A percentile compares a stretch with the other conserved stretches of the same genome.
These are phyloP conservation scores for Nasturtium officinale DNA, from an alignment of 345 rosid species.

Conservation along the genomic window DNA sequence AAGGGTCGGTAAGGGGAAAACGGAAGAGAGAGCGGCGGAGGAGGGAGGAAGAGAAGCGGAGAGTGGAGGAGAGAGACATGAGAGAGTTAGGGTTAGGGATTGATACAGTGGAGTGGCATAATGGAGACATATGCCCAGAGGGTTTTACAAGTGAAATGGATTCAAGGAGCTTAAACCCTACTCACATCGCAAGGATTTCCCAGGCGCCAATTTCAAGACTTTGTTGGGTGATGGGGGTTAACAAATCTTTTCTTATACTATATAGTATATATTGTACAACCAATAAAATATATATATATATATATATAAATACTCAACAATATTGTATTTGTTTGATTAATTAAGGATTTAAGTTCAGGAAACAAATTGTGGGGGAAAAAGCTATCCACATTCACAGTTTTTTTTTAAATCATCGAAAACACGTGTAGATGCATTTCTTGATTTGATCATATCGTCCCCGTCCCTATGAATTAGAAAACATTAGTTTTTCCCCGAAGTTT, in stretches of 20 bases:
- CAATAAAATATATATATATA: too few relatives aligned
- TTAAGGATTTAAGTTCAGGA: background rate
- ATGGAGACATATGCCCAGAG: constrained; percentile 47
- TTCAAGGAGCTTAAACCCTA: constrained; percentile 38
- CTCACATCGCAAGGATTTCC: constrained; percentile 18
- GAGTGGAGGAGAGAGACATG: constrained; percentile 69
- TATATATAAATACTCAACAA: too few relatives aligned
- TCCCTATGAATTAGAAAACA: background rate
- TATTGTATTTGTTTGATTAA: background rate
- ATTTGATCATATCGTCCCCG: background rate
- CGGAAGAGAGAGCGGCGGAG: constrained; percentile 48
- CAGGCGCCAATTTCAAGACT: constrained; percentile 47
- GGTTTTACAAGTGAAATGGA: constrained; percentile 22
- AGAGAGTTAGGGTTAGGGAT: constrained; percentile 40
- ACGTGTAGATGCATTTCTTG: background rate
- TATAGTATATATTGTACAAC: too few relatives aligned
- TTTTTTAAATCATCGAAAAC: background rate
- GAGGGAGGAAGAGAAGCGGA: constrained; percentile 65
- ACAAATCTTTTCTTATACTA: too few relatives aligned
- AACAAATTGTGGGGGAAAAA: background rate
- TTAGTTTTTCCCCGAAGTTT: background rate
- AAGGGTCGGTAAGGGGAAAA: constrained; percentile 31
- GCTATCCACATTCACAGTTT: background rate
- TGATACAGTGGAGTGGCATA: constrained; percentile 33
- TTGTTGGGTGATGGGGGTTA: constrained; percentile 1